These are phyloP conservation scores for Pseudocercospora musae DNA, from an alignment of 2,329 filamentous ascomycete genomes.

Conservation along the genomic window DNA sequence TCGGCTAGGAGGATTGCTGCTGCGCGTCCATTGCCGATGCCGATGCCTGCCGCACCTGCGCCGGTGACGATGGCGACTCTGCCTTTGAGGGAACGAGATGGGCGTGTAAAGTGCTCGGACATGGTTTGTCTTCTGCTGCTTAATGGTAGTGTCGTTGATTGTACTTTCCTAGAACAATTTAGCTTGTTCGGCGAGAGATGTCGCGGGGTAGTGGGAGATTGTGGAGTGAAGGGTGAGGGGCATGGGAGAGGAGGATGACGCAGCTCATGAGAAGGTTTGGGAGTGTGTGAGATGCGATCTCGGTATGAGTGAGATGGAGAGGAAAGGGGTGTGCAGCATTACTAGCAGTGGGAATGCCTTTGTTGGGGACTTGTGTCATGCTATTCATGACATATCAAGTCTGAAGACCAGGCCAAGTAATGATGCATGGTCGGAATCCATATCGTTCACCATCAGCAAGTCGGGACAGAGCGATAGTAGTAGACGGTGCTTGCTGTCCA, in stretches of 20 bases:
- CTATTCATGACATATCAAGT: too few species aligned
- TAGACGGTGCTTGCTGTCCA: too few species aligned
- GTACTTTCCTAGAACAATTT: not conserved
- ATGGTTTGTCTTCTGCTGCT: conserved; percentile 18
- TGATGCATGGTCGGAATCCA: too few species aligned
- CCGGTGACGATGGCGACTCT: conserved; percentile 57
- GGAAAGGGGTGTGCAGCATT: not conserved
- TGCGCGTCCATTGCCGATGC: conserved; percentile 60
- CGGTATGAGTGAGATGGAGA: not conserved
- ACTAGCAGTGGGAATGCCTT: too few species aligned
- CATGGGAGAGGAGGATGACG: not conserved
- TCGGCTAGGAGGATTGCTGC: conserved; percentile 58
- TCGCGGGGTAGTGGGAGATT: not conserved
- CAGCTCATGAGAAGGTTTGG: not conserved
- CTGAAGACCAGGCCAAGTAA: too few species aligned
- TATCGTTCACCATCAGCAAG: too few species aligned
- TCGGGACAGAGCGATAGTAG: too few species aligned
- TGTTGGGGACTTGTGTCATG: too few species aligned
- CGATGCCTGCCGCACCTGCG: conserved; percentile 55
- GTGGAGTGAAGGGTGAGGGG: not conserved
- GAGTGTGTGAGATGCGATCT: not conserved
- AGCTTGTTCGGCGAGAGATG: not conserved
- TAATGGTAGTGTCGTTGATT: not conserved
- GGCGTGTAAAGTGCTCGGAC: conserved; percentile 30
- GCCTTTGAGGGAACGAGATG: conserved; percentile 41